Base-by-base conservation (phyloP, 371 early-diverging fungal genomes). In the Mortierella sp. region DNA sequence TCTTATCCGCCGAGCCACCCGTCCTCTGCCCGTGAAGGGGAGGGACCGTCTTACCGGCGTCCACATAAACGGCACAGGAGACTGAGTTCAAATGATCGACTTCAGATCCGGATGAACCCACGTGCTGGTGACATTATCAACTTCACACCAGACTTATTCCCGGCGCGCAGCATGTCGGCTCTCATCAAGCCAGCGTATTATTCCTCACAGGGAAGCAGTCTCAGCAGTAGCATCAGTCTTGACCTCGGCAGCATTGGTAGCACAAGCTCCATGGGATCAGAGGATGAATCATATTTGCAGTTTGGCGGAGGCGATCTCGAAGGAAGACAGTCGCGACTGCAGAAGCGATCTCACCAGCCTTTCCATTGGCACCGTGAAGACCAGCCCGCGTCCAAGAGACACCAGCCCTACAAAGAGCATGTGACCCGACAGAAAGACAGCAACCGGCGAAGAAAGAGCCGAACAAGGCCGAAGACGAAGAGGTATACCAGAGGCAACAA, bases 81-180 rank as follows among this genome's bases (percentile, higher is more conserved):
- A 4, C 30, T 76, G 19, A 70, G 70, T 24, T 64, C 64, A 4
- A 55, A 76, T 23, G 78, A 76, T 50, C 65, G 78, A 8, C 42
- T 76, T 5, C 78, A 76, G 62, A 46, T 76, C 19, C 50, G 78
- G 50, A 76, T 76, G 78, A 69, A 70, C 48, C 70, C 78, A 0
- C 47, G 23, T 12, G 57, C 58, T 3, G 70, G 70, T 5, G 70
- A 69, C 11, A 30, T 64, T 24, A 19, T 65, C n/a, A 64, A 60
- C 23, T 60, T 69, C 34, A 28, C 55, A 19, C 78, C 70, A 4
- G 65, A 54, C 19, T 32, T 76, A 7, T 61, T 76, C 15, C 65
- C 64, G 1, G 24, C 55, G 9, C 23, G 58, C 17, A 65, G 64
- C 44, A 61, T 64, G 70, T 76, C 78, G 6, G 65, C 57, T 0